A percentile compares a stretch with the other conserved stretches of the same genome.
Evolutionary conservation across 257 asterid genomes (phyloP).

Genomic region (Jaltomata sinuosa): DNA sequence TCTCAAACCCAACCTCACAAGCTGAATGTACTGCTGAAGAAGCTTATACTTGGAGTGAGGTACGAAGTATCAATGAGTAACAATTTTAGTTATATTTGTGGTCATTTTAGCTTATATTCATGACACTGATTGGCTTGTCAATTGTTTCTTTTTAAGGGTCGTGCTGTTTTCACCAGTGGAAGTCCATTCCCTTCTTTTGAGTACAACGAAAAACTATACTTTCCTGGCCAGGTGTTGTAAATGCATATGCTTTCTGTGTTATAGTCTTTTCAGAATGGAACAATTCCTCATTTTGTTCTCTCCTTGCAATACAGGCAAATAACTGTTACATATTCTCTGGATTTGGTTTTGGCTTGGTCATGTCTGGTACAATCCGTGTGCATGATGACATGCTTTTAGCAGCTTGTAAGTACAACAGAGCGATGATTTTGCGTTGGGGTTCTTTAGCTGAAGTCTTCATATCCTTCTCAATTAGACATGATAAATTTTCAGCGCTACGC

Average conservation of each 20-base stretch:
- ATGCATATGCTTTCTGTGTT: background rate
- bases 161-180: conserved; percentile 82
- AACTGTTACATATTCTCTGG: conserved; percentile 96
- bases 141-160: conserved; percentile 43
- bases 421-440: background rate
- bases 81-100: background rate
- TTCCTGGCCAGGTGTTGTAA: conserved; percentile 78
- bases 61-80: conserved; percentile 2
- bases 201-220: conserved; percentile 41
- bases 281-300: background rate
- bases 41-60: conserved; percentile 93
- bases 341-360: conserved; percentile 85
- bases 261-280: background rate
- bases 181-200: conserved; percentile 92
- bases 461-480: background rate
- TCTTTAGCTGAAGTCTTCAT: background rate
- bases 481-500: background rate
- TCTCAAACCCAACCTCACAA: conserved; percentile 95
- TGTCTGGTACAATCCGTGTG: conserved; percentile 88
- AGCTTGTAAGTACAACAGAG: conserved; percentile 61
- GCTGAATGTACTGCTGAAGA: conserved; percentile 99
- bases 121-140: background rate
- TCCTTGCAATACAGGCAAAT: conserved; percentile 49
- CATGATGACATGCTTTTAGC: conserved; percentile 98
- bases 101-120: background rate